Evolutionary conservation across 2,329 filamentous ascomycete genomes (phyloP), one percentile per base, ranked within the genome.

Genomic region (Dactylonectria macrodidyma): DNA sequence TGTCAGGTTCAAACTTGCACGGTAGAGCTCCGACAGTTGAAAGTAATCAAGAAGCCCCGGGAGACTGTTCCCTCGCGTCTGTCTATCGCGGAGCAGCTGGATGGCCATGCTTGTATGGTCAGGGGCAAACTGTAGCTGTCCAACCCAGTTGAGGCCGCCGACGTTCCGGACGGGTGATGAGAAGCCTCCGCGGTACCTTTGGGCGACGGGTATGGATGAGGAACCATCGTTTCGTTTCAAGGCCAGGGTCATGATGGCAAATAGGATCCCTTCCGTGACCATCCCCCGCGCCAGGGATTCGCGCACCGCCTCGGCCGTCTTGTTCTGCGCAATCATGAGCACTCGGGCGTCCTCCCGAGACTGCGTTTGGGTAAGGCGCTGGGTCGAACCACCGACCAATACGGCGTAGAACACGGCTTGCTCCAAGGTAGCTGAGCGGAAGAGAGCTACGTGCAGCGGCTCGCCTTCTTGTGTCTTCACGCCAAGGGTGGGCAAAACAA

Each of bases 251-350:
- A 52, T 52, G 3, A 52, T 52, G 3, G 48, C 48, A 52, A 52
- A 52, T 26, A 52, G 30, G 16, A 26, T 52, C 9, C 48, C 48
- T 11, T 52, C 48, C 6, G 48, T 34, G 7, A 52, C 19, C 3
- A 14, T 33, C 11, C 16, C 48, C 16, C 11, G n/a, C 4, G 48
- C 16, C 48, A 52, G 33, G 10, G 30, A 52, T 33, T 19, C 48
- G 14, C 48, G 48, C 22, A 52, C 48, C 11, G 48, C 48, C 19
- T 52, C 48, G 2, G 48, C 48, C n/a, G 48, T 52, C 48, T 52
- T 52, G 26, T 30, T 52, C n/a, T 52, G 48, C 6, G 48, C 48
- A 34, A 52, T 52, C 48, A 34, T 9, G 8, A 52, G 26, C 14
- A 52, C 48, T 5, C 48, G 48, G 1, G 48, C 48, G 8, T 52